These are phyloP conservation scores for Panaeolus papilionaceus DNA, from an alignment of 768 basidiomycete genomes.

Conservation along the genomic window DNA sequence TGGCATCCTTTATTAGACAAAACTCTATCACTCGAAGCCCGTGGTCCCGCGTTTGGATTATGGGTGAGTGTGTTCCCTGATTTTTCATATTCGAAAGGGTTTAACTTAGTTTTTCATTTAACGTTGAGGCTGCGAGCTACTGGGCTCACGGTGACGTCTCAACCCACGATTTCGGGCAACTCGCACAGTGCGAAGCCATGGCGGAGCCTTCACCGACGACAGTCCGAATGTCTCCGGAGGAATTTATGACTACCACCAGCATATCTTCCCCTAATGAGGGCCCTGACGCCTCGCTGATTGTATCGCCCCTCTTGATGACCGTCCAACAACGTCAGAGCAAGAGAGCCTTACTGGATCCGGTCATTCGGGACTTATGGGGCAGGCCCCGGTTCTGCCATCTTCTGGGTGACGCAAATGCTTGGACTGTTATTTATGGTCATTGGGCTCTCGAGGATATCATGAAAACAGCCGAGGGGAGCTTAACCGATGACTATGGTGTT, in stretches of 20 bases:
- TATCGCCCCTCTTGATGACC: neutral
- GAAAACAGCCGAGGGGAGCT: neutral
- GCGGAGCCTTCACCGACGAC: neutral
- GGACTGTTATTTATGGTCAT: too few species aligned
- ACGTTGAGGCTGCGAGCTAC: neutral
- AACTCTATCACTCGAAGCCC: neutral
- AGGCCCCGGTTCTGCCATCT: neutral
- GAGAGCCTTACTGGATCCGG: neutral
- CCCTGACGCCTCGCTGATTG: neutral
- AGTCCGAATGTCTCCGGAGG: too few species aligned
- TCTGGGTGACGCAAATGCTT: neutral
- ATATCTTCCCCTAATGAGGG: neutral
- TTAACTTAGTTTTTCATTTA: neutral
- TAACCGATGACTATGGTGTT: neutral
- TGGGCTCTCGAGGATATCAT: neutral
- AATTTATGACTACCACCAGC: neutral
- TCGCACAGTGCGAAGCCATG: neutral
- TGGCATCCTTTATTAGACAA: neutral
- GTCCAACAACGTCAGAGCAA: neutral
- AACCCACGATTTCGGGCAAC: neutral
- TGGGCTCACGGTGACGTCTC: neutral
- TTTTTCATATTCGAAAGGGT: too few species aligned
- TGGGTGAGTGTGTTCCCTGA: neutral
- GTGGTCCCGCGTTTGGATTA: neutral
- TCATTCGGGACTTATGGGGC: neutral